Evolutionary conservation across 2,329 filamentous ascomycete species (phyloP), one percentile per base, ranked within the genome.

Genomic region (Neonectria punicea): DNA sequence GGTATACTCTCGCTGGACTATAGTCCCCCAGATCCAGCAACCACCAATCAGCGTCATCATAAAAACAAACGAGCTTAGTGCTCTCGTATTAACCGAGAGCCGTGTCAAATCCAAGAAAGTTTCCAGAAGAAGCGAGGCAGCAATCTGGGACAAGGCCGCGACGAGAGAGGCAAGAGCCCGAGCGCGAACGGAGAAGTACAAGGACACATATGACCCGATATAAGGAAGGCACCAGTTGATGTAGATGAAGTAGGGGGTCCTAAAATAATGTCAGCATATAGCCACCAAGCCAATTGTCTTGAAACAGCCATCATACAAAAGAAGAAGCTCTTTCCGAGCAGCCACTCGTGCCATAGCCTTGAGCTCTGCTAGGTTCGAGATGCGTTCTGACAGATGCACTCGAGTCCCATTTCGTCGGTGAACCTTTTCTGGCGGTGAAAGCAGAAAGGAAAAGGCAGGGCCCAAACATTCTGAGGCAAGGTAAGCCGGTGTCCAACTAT

Each of bases 1-100:
- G 16, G 64, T 58, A 53, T 78, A 78, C 16, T 72, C 69, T 44
- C 66, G 50, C 53, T 79, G 77, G 8, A 78, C 69, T 3, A 76
- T 62, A 4, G 73, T 56, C 1, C 70, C 75, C 73, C 75, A 75
- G 18, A 72, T 64, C 74, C 74, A 79, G 10, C 69, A 70, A 1
- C 71, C 74, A 13, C 73, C 72, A 49, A 75, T 67, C 39, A 73
- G 56, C 1, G 63, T 53, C 46, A 73, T 58, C 49, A 73, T 67
- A 9, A 58, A 49, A 4, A 55, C 18, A 28, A 58, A 66, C 3
- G 58, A 53, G 25, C 16, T 8, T 4, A 32, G 39, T 1, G 63
- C 59, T 9, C 50, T 36, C 2, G 28, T 53, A 8, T 58, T 43
- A 4, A 53, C 9, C 1, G 63, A 59, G 1, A 66, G 22, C 2